Base-by-base conservation (phyloP, 805 yeast genomes). In the Teunomyces tritomae region DNA sequence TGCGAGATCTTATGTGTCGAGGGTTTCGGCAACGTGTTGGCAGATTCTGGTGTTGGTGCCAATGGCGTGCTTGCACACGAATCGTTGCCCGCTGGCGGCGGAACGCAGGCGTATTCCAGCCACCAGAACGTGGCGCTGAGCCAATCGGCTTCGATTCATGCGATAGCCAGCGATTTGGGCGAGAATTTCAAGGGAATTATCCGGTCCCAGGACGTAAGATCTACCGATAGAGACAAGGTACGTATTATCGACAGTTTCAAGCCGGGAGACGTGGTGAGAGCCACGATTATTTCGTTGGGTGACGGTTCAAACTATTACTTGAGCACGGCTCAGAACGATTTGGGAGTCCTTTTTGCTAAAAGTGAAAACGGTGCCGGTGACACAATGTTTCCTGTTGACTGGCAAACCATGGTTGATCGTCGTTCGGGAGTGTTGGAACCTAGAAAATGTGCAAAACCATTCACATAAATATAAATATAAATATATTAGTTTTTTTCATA, bases 361-460 rank as follows among this genome's bases (percentile, higher is more conserved):
- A 78, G 85, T 37, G 80, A 77, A 52, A 85, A 84, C 13, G 82
- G 83, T 3, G 72, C 77, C 8, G 96, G 96, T 2, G 83, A 80
- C 32, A 67, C 83, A 47, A 82, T 94, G 89, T 85, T 84, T 57
- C 95, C 99, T 2, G 68, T 89, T 37, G 98, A 94, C 67, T 94
- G 98, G 97, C 91, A 89, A 67, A 87, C 89, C 9, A 94, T 95
- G 98, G 77, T 85, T 28, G 82, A 87, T 52, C 84, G 89, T 2
- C 71, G 67, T 24, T 82, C 91, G 2, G 97, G 97, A 1, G 78
- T 76, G 8, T 66, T 81, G 9, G 97, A 90, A 58, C 73, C 74
- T 56, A 77, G 99, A 49, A 94, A 94, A 65, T 89, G 96, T 68
- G 99, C 99, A 2, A 90, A 89, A 63, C 96, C 97, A 9, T 87